Conservation (phyloP, 2,329 filamentous ascomycete species). For the Dactylellina drechsleri region DNA sequence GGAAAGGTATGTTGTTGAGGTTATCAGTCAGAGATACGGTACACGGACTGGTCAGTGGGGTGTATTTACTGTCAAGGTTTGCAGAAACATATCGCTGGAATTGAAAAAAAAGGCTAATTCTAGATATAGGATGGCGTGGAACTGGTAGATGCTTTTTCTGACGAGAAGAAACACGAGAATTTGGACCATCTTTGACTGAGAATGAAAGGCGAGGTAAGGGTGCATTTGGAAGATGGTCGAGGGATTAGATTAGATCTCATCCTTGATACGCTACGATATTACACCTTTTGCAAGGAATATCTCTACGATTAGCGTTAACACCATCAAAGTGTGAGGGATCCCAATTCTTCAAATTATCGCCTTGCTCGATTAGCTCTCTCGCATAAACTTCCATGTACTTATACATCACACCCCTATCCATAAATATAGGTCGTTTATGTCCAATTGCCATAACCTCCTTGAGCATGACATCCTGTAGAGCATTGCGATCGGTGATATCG, state of each 20-base stretch:
- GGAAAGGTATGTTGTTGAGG: slow-evolving; percentile 32
- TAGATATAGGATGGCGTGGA: slow-evolving; percentile 35
- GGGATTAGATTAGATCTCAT: slow-evolving; percentile 8
- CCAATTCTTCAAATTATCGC: too few species aligned
- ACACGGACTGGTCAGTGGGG: slow-evolving; percentile 25
- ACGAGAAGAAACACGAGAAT: slow-evolving; percentile 11
- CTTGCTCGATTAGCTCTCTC: too few species aligned
- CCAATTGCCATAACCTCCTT: background rate
- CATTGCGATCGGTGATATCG: slow-evolving; percentile 7
- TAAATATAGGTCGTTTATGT: too few species aligned
- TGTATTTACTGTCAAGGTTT: slow-evolving; percentile 38
- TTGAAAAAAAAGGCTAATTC: background rate
- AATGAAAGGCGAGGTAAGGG: slow-evolving; percentile 15
- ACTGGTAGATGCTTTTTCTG: slow-evolving; percentile 29
- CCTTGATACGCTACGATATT: too few species aligned
- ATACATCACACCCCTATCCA: too few species aligned
- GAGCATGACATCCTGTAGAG: slow-evolving; percentile 15
- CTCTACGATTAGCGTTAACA: too few species aligned
- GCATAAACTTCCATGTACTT: too few species aligned
- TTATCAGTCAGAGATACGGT: slow-evolving; percentile 26
- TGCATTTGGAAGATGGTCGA: slow-evolving; percentile 31
- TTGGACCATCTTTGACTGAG: slow-evolving; percentile 28
- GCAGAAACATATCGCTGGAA: background rate
- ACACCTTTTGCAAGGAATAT: too few species aligned
- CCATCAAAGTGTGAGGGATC: too few species aligned